These are phyloP conservation scores for Cytauxzoon felis DNA, from an alignment of 169 alveolate species.

Conservation along the genomic window DNA sequence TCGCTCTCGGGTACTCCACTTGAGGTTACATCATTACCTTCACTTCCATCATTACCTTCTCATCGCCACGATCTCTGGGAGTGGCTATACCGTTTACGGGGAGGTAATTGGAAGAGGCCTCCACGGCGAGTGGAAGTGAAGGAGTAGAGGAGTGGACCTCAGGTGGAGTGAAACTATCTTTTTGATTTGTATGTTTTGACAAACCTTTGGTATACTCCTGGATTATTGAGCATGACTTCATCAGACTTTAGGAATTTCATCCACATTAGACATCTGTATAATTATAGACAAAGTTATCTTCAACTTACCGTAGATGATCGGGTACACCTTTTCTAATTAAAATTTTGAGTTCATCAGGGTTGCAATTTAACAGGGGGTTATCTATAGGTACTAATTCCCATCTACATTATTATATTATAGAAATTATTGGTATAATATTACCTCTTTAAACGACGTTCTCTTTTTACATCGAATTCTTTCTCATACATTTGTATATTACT, in stretches of 20 bases:
- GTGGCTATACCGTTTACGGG: too few species aligned
- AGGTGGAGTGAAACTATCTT: too few species aligned
- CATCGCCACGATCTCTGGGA: too few species aligned
- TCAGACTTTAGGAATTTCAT: slow-evolving; percentile 39
- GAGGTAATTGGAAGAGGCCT: too few species aligned
- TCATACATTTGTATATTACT: slow-evolving; percentile 32
- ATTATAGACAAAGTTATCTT: background rate
- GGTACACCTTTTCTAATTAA: slow-evolving; percentile 75
- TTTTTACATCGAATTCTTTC: slow-evolving; percentile 37
- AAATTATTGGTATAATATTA: background rate
- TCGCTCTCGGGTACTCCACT: too few species aligned
- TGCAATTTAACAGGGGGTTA: slow-evolving; percentile 3
- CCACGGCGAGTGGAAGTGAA: too few species aligned
- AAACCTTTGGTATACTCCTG: slow-evolving; percentile 50
- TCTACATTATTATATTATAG: slow-evolving; percentile 3
- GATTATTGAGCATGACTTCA: slow-evolving; percentile 5
- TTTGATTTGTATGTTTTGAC: background rate
- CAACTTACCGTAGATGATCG: slow-evolving; percentile 63
- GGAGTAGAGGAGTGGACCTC: too few species aligned
- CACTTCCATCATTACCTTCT: too few species aligned
- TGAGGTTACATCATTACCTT: too few species aligned
- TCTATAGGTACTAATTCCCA: slow-evolving; percentile 31
- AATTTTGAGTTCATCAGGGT: slow-evolving; percentile 42
- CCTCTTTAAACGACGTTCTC: slow-evolving; percentile 60
- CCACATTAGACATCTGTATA: slow-evolving; percentile 48